Conservation (phyloP, 2,329 filamentous ascomycete species). For the Colletotrichum truncatum region DNA sequence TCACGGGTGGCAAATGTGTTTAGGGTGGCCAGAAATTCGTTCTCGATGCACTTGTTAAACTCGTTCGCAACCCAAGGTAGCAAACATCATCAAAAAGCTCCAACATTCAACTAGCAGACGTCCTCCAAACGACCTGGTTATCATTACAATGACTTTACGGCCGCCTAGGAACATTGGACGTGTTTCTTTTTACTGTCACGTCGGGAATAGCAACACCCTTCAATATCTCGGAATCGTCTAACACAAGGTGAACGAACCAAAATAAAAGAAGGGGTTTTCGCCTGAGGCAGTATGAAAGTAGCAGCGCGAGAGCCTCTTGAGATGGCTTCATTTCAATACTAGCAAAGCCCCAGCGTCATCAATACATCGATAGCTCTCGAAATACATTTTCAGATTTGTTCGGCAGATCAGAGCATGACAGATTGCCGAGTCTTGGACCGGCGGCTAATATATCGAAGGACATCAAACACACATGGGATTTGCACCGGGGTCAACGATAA, state of each 20-base stretch:
- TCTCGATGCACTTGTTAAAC: constrained; percentile 57
- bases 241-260: constrained; percentile 33
- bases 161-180: constrained; percentile 32
- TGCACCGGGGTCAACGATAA: no score
- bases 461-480: no score
- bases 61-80: constrained; percentile 22
- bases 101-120: constrained; percentile 35
- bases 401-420: no score
- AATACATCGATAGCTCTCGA: no score
- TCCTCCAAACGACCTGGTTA: constrained; percentile 33
- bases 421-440: no score
- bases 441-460: no score
- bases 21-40: constrained; percentile 53
- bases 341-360: background rate
- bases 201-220: constrained; percentile 24
- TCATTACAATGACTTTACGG: constrained; percentile 33
- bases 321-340: background rate
- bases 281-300: background rate
- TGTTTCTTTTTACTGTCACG: constrained; percentile 32
- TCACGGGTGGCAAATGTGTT: constrained; percentile 45
- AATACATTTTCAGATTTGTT: no score
- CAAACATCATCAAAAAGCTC: no score
- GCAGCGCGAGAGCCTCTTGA: no score
- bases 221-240: constrained; percentile 24
- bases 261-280: constrained; percentile 36